Percentiles rank a stretch among this genome's conserved stretches.
Evolutionary conservation across 1,284 basidiomycete species (phyloP).

Genomic region (Ustilago curta): DNA sequence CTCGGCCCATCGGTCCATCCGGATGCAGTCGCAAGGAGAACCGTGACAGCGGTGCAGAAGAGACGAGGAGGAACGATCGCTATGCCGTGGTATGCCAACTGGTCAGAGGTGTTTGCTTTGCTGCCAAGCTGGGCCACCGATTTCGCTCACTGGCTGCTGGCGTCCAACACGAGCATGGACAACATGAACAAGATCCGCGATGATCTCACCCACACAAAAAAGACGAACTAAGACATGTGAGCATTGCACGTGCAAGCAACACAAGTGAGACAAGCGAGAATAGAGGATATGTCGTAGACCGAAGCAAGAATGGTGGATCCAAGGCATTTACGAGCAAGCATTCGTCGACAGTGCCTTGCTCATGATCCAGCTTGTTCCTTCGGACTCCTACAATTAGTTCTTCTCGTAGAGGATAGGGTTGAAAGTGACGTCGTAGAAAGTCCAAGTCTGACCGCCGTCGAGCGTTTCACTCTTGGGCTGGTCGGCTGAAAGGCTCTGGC

Average conservation of each 20-base stretch:
- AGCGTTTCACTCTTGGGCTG: background rate
- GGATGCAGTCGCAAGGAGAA: slow-evolving; percentile 40
- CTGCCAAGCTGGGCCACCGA: slow-evolving; percentile 52
- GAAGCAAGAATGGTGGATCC: too few species aligned
- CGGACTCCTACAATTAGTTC: background rate
- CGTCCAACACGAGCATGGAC: slow-evolving; percentile 40
- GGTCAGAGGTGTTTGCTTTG: slow-evolving; percentile 49
- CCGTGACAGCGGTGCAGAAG: slow-evolving; percentile 45
- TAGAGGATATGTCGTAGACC: too few species aligned
- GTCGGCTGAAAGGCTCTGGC: background rate
- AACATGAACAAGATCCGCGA: slow-evolving; percentile 28
- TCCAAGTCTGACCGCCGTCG: background rate
- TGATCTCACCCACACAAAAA: too few species aligned
- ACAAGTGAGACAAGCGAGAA: too few species aligned
- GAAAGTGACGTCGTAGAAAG: slow-evolving; percentile 1
- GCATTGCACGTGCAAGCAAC: too few species aligned
- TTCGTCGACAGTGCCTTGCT: background rate
- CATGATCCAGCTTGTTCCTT: background rate
- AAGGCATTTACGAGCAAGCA: background rate
- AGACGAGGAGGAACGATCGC: slow-evolving; percentile 53
- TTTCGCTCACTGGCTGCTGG: slow-evolving; percentile 39
- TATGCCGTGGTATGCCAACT: slow-evolving; percentile 59
- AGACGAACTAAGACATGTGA: too few species aligned
- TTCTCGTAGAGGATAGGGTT: background rate
- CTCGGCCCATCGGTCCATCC: slow-evolving; percentile 53